Base-by-base conservation (phyloP, 768 basidiomycete species). In the Infundibulicybe gibba region DNA sequence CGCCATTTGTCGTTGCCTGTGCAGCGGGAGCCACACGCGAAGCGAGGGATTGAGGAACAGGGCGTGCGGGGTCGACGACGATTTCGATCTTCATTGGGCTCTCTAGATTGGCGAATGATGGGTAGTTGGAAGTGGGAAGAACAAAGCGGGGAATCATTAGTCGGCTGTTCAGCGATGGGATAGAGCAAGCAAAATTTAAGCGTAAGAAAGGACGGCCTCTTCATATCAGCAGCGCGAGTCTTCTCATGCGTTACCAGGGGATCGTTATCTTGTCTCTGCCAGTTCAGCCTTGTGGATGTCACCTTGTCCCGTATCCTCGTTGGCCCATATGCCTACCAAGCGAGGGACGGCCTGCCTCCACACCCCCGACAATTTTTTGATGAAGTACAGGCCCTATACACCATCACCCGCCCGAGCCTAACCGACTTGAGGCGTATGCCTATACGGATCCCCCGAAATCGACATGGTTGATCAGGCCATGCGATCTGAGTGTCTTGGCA, bases 71-170 rank as follows among this genome's bases (percentile, higher is more conserved):
- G 71, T 95, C 91, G 63, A 95, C 79, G 39, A 98, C 83, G 54
- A 98, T 91, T 77, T 99, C 95, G 52, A 98, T 94, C 77, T 94
- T 95, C 94, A 98, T 97, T 17, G 92, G 90, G 55, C 90, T 90
- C 78, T 90, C 95, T 98, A 57, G 64, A 58, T 54, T 60, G 71
- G 59, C 49, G 34, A 58, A 68, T 54, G 68, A 62, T 63, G 48
- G 60, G 57, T 48, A 44, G 55, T 51, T 50, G 50, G 46, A 63
- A 54, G 60, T 48, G 59, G 53, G 59, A 60, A 53, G 59, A 57
- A 54, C 59, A 72, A 74, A 72, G 67, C 67, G 64, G 66, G 61
- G 65, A 57, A 56, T 64, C 53, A 66, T 80, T 62, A 78, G 76
- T 66, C 67, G 72, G 67, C 56, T 65, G 68, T 74, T 73, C 63